Base-by-base conservation (phyloP, 495 filamentous ascomycete species). In the Xanthoparmelia taractica region DNA sequence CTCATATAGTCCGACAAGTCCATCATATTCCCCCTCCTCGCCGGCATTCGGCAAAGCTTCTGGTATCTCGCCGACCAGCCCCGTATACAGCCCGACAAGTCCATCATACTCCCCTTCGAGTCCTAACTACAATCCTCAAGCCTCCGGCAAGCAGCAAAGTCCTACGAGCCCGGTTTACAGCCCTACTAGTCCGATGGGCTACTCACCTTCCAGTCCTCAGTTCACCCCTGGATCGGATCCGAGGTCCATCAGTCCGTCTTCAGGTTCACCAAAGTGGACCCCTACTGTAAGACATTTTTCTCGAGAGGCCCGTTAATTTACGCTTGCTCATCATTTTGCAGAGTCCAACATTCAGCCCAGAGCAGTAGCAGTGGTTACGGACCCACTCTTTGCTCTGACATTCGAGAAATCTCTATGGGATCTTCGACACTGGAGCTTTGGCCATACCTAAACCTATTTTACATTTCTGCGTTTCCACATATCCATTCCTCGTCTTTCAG, bases 1-100 rank as follows among this genome's bases (percentile, higher is more conserved):
- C 10, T 84, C 85, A 20, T 85, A 45, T 20, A 64, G 61, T 8
- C 87, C 88, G 57, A 79, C 78, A 7, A 79, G 77, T 36, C 79
- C 79, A 31, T 76, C 76, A 0, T 84, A 85, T 61, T 88, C 82
- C 31, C 80, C 85, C 23, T 78, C 86, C 25, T 90, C 88, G 56
- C 89, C 85, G 23, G 79, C 82, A 54, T 92, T 85, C 74, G 77
- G 77, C 55, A 82, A 79, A 66, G 82, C 84, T 33, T 81, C 84
- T 81, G 83, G 81, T 41, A 82, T 79, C 41, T 82, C 80, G 25
- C 77, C 77, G 18, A 78, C 77, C 13, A 77, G 75, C 43, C 76
- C 76, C 41, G 67, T 66, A 15, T 76, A 77, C 74, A 81, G 64
- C 68, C 84, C 84, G 18, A 83, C 83, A 2, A 90, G 87, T n/a